Base-by-base conservation (phyloP, 2,329 filamentous ascomycete genomes). In the Ceratocystis ficicola region DNA sequence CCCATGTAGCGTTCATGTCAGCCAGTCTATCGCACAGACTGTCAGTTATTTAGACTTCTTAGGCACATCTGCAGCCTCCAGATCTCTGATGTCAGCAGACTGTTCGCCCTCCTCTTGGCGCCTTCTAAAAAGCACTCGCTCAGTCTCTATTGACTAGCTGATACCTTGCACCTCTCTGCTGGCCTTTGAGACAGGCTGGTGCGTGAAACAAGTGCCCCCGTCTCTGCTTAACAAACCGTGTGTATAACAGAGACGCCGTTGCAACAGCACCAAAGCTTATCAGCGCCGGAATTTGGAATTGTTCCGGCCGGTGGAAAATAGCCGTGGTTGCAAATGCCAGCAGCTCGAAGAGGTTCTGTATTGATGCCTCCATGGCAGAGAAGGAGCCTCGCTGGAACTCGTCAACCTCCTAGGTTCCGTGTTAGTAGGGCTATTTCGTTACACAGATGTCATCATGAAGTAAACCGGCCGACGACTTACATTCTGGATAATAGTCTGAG, bases 281-380 rank as follows among this genome's bases (percentile, higher is more conserved):
- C 5, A 81, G 72, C 0, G 83, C 80, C 0, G 87, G 86, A 71
- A 81, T 85, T 65, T 77, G 77, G 72, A 91, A 91, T 70, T 88
- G 79, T 2, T 81, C 78, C 0, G 87, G 87, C 0, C 76, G 75
- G 0, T 81, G 78, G 68, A 86, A 89, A 3, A 86, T 71, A 67
- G 89, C 84, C 0, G 88, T 91, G 0, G 80, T 79, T 0, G 78
- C 78, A 71, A 84, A 90, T 0, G 86, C 85, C 1, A 85, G 73
- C 61, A 90, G 78, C 73, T 91, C 87, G 68, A 89, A 90, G 0
- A 82, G 69, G 68, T 85, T 90, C 72, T 91, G 88, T 48, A 85
- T 78, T 0, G 84, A 80, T 7, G 84, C 81, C 72, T 92, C 88
- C 6, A 84, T 80, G 0, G 86, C 77, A 0, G 87, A 90, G 70